Evolutionary conservation across 2,329 filamentous ascomycete genomes (phyloP).

Genomic region (Stemphylium vesicarium): DNA sequence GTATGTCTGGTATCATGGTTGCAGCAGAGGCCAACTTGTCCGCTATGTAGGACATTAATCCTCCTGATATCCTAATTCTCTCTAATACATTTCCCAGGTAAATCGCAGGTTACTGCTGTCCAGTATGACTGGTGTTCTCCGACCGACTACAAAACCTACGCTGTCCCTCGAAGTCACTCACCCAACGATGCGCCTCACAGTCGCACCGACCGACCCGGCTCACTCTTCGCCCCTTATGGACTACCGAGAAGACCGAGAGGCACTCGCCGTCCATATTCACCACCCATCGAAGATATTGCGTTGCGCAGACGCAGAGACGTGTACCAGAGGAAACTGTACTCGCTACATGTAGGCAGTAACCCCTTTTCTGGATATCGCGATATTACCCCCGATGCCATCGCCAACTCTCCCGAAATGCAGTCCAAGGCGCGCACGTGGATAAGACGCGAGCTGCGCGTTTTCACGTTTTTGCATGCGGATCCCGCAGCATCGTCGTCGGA

Average conservation of each 20-base stretch:
- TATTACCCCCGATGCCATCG: constrained; percentile 71
- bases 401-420: constrained; percentile 68
- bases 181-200: constrained; percentile 1
- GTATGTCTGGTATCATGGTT: constrained; percentile 85
- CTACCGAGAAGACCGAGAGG: constrained; percentile 24
- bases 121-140: constrained; percentile 67
- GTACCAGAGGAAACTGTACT: constrained; percentile 75
- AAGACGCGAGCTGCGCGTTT: constrained; percentile 82
- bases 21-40: constrained; percentile 73
- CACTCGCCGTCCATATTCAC: constrained; percentile 28
- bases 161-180: constrained; percentile 51
- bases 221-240: constrained; percentile 23
- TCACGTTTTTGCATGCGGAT: constrained; percentile 69
- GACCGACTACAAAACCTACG: constrained; percentile 64
- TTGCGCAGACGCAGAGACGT: constrained; percentile 71
- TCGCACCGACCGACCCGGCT: constrained; percentile 2
- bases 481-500: constrained; percentile 24
- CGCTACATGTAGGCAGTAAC: constrained; percentile 83
- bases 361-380: constrained; percentile 77
- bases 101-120: constrained; percentile 63
- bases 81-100: constrained; percentile 48
- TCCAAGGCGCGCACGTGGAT: constrained; percentile 82
- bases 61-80: background rate
- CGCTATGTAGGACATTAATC: constrained; percentile 70
- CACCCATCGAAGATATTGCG: constrained; percentile 48